Conservation (phyloP, 768 basidiomycete genomes). For the Tephrocybe sp. region DNA sequence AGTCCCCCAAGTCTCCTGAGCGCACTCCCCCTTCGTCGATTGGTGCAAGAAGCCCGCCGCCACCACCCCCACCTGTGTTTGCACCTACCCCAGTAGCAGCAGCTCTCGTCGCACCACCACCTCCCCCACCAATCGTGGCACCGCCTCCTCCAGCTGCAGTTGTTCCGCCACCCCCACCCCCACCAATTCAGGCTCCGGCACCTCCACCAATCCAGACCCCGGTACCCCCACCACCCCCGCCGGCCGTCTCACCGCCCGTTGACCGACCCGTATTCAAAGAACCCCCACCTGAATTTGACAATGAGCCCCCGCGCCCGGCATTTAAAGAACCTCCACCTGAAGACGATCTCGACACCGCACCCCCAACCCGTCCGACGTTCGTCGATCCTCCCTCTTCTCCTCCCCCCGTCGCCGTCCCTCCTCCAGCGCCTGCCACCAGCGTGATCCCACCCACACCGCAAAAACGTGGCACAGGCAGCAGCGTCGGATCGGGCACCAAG, state of each 20-base stretch:
- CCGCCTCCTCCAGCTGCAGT: constrained; percentile 29
- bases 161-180: constrained; percentile 24
- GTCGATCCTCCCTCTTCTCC: constrained; percentile 39
- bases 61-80: constrained; percentile 18
- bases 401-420: constrained; percentile 40
- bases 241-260: constrained; percentile 21
- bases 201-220: constrained; percentile 24
- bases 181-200: constrained; percentile 26
- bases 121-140: constrained; percentile 16
- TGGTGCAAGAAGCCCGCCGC: constrained; percentile 13
- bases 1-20: constrained; percentile 33
- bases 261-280: constrained; percentile 49
- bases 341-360: constrained; percentile 37
- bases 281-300: constrained; percentile 54
- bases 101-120: constrained; percentile 12
- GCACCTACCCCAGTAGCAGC: constrained; percentile 20
- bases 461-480: constrained; percentile 33
- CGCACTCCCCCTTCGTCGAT: constrained; percentile 14
- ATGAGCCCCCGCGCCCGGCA: constrained; percentile 38
- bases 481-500: constrained; percentile 29
- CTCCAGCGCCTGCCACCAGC: constrained; percentile 37
- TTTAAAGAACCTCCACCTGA: constrained; percentile 71
- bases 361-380: constrained; percentile 41
- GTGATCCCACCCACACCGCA: constrained; percentile 56
- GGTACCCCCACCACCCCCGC: constrained; percentile 22